Base-by-base conservation (phyloP, 192 early-diverging fungal genomes). In the Chytriomyces sp. region DNA sequence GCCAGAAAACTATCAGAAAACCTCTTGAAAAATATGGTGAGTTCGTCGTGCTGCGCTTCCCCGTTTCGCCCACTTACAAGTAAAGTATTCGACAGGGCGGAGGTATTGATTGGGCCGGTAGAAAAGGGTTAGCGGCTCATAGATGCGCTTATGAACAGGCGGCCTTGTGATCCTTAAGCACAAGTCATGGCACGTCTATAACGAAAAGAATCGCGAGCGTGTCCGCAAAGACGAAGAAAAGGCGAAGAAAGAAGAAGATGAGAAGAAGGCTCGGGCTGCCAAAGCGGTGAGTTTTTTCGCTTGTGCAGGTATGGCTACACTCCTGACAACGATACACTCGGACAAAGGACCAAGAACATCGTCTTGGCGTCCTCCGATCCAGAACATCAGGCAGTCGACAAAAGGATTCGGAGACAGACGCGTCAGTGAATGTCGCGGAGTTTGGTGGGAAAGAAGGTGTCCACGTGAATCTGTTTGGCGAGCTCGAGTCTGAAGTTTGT, bases 171-270 rank as follows among this genome's bases (percentile, higher is more conserved):
- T 73, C 31, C 71, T 73, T 31, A 59, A 73, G 37, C 71, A 73
- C 71, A 73, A 73, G 30, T 36, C 30, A 14, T 93, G 90, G 87
- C 89, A 93, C 74, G 90, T 91, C 19, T 91, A 91, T 57, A 91
- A 83, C 64, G 84, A 86, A 70, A 86, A 86, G 58, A 93, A 93
- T 74, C 75, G 80, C 4, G 91, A 90, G 59, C 75, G 77, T 57
- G 91, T 93, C 33, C 78, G 80, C 6, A 69, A 73, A 64, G 91
- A 93, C 61, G 91, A 93, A 56, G 89, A 86, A 36, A 78, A 86
- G 54, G 90, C 89, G n/a, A 77, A 81, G 54, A 75, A 64, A 19
- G 82, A 90, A 58, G 80, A 89, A 25, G 79, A 82, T 36, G 72
- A 78, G 52, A 86, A 81, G 64, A 39, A 63, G 22, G 76, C 85